Base-by-base conservation (phyloP, 140 eudicot species). In the Cichorium intybus region DNA sequence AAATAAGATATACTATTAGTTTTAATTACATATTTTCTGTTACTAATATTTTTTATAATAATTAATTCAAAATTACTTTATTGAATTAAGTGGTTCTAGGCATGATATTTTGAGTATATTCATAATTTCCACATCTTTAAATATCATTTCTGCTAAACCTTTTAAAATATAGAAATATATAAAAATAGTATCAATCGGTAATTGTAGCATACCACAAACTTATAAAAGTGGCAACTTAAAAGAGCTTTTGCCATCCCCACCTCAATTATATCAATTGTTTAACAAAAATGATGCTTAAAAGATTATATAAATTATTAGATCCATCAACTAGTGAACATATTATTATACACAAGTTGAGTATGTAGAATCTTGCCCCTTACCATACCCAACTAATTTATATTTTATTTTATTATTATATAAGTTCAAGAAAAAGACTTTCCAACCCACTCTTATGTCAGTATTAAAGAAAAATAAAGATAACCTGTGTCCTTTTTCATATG, bases 131-230 rank as follows among this genome's bases (percentile, higher is more conserved):
- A 7, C 7, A 37, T 7, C 1, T 12, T 11, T 45, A 45, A 6
- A 45, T 14, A 45, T 45, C 18, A n/a, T 45, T 45, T 45, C 20
- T 45, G 21, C 2, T 46, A 46, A 46, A 17, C 11, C 22, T 47
- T 39, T 47, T 5, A 47, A 47, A 15, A n/a, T 17, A 47, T 56
- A 31, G 4, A 4, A n/a, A 11, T 39, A 52, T 33, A 21, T 4
- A 48, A 29, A 62, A 52, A 11, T 35, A 47, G 31, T 56, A 73
- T 73, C 11, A 73, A 57, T 65, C 53, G 73, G 55, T 65, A 73
- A 45, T 7, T 64, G 72, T 64, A 64, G 73, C 73, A 16, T 24
- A 73, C 78, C 78, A 55, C 65, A 45, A 56, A 47, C 73, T 73
- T 56, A 45, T 22, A 45, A 56, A 27, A 64, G 31, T 46, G 55